phyloP scores from a whole-genome alignment of 176 grass and related monocot species.

The Lolium perenne region DNA sequence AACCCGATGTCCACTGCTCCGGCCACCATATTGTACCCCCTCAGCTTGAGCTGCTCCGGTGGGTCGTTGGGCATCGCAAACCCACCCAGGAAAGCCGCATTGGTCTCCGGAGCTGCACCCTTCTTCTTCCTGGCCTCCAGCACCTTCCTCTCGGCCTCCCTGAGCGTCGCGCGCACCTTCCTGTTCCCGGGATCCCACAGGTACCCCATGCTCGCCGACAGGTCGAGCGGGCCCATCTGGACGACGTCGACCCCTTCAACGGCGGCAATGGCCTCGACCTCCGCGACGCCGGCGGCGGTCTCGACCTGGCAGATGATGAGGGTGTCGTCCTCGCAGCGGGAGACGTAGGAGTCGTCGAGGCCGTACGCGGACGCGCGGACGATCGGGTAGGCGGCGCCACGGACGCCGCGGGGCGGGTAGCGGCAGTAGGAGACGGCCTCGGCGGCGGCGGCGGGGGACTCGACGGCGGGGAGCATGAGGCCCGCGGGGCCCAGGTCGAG shows the following conservation, averaged over 20 bases:
- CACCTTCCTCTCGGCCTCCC: constrained; percentile 79
- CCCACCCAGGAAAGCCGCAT: constrained; percentile 67
- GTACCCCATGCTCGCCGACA: constrained; percentile 93
- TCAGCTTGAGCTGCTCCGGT: constrained; percentile 79
- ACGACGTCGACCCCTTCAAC: constrained; percentile 88
- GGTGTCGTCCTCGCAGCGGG: constrained; percentile 83
- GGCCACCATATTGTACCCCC: constrained; percentile 94
- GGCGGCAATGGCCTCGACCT: constrained; percentile 82
- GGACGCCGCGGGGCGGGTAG: constrained; percentile 81
- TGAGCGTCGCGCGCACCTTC: constrained; percentile 73
- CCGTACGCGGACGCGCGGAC: constrained; percentile 88
- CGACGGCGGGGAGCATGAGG: constrained; percentile 80
- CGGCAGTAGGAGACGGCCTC: constrained; percentile 64
- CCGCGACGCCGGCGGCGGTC: constrained; percentile 51
- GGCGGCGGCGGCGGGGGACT: constrained; percentile 57
- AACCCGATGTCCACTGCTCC: constrained; percentile 72
- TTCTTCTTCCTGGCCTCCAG: constrained; percentile 57
- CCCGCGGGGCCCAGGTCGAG: constrained; percentile 89
- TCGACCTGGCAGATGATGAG: constrained; percentile 92
- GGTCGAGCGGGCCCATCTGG: constrained; percentile 84
- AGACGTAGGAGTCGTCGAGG: constrained; percentile 85
- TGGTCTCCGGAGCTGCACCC: not conserved
- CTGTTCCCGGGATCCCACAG: constrained; percentile 91
- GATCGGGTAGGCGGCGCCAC: constrained; percentile 85
- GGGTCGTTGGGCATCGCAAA: constrained; percentile 88